These are phyloP conservation scores for Karstenula rhodostoma DNA, from an alignment of 2,329 filamentous ascomycete genomes.

Conservation along the genomic window DNA sequence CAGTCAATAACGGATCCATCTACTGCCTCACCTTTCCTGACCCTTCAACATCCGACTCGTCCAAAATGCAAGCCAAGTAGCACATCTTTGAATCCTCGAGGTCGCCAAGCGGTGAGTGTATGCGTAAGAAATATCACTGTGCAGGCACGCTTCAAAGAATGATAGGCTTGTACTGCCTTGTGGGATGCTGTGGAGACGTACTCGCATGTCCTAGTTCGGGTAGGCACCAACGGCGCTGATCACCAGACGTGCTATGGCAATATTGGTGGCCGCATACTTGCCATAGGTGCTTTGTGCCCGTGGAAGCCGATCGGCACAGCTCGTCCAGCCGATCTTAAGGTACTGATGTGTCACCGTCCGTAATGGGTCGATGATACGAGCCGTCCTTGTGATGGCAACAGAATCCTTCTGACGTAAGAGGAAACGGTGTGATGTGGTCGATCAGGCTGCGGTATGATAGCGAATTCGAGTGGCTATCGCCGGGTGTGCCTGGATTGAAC, in stretches of 20 bases:
- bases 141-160: neutral
- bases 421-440: neutral
- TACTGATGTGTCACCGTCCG: neutral
- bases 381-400: neutral
- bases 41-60: neutral
- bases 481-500: neutral
- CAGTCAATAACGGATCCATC: neutral
- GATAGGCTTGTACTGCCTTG: neutral
- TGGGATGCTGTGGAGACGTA: neutral
- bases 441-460: neutral
- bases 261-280: neutral
- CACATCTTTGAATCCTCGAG: neutral
- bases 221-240: neutral
- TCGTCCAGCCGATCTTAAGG: neutral
- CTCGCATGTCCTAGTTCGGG: neutral
- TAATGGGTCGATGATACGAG: neutral
- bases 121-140: no score
- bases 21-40: neutral
- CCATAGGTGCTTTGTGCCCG: neutral
- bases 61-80: neutral
- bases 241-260: neutral
- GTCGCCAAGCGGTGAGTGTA: neutral
- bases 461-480: neutral
- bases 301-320: neutral
- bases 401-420: neutral